These are phyloP conservation scores for Thermoascus crustaceus DNA, from an alignment of 2,329 filamentous ascomycete species.

Conservation along the genomic window DNA sequence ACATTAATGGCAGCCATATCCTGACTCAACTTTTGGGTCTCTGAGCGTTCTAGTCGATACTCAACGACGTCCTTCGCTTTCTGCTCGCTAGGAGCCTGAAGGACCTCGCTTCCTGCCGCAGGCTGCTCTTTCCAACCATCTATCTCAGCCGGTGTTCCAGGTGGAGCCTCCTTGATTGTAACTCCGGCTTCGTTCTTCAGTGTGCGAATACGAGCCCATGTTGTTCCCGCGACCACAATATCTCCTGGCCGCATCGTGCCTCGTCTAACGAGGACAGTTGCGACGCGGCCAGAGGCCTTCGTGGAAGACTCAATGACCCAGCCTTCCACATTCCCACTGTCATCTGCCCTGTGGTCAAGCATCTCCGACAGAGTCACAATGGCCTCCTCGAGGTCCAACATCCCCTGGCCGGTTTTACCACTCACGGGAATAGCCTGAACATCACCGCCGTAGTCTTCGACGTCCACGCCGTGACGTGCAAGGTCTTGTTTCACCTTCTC, in stretches of 20 bases:
- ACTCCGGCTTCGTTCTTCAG: constrained; percentile 78
- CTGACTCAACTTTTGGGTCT: constrained; percentile 55
- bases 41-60: constrained; percentile 63
- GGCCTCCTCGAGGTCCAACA: constrained; percentile 85
- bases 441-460: constrained; percentile 92
- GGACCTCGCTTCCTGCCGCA: constrained; percentile 73
- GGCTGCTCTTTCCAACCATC: constrained; percentile 92
- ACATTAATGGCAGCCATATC: constrained; percentile 75
- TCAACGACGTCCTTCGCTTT: constrained; percentile 70
- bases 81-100: constrained; percentile 73
- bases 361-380: constrained; percentile 80
- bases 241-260: constrained; percentile 77
- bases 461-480: constrained; percentile 70
- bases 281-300: constrained; percentile 74
- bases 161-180: constrained; percentile 63
- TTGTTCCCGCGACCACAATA: constrained; percentile 76
- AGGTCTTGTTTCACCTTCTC: constrained; percentile 86
- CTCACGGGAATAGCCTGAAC: constrained; percentile 86
- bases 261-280: constrained; percentile 79
- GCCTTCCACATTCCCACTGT: constrained; percentile 70
- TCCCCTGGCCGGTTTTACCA: constrained; percentile 87
- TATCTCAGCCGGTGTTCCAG: constrained; percentile 84
- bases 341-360: constrained; percentile 78
- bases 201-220: constrained; percentile 78
- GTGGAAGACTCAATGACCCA: constrained; percentile 91